These are phyloP conservation scores for Leptodermis oblonga DNA, from an alignment of 257 asterid genomes.

Conservation along the genomic window DNA sequence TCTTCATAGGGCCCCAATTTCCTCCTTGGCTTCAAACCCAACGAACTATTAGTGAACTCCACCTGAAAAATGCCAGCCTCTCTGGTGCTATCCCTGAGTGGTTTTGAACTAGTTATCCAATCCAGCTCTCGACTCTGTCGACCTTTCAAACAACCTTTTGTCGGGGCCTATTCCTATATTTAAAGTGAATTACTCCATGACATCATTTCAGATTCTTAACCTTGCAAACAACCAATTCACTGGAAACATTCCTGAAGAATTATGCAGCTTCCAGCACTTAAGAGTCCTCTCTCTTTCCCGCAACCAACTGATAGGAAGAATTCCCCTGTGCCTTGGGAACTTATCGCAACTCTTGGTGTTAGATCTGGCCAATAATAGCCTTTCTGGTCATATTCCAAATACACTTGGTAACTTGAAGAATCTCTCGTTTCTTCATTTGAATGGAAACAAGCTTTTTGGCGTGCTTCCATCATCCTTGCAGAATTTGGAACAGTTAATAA, in stretches of 20 bases:
- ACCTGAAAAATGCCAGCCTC: conserved; percentile 4
- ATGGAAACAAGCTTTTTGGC: conserved; percentile 13
- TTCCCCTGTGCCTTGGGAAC: conserved; percentile 11
- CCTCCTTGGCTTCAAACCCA: conserved; percentile 23
- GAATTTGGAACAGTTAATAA: not conserved
- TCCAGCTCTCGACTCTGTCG: not conserved
- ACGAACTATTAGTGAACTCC: not conserved
- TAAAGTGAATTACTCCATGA: not conserved
- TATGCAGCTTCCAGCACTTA: not conserved
- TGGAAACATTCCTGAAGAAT: not conserved
- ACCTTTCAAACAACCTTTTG: conserved; percentile 9
- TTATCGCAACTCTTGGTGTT: not conserved
- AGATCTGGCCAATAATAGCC: conserved; percentile 12
- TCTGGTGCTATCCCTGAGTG: conserved; percentile 9
- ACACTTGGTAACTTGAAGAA: conserved; percentile 9
- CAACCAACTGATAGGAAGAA: not conserved
- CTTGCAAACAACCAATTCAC: not conserved
- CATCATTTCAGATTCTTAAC: not conserved
- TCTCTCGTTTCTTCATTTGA: conserved; percentile 21
- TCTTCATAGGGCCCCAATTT: conserved; percentile 12
- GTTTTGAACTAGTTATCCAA: conserved; percentile 4
- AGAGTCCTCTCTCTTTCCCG: not conserved
- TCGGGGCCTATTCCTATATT: not conserved
- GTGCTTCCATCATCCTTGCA: not conserved
- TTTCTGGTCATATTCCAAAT: conserved; percentile 21